phyloP scores from a whole-genome alignment of 2,329 filamentous ascomycete genomes.

The Aspergillus candidus region DNA sequence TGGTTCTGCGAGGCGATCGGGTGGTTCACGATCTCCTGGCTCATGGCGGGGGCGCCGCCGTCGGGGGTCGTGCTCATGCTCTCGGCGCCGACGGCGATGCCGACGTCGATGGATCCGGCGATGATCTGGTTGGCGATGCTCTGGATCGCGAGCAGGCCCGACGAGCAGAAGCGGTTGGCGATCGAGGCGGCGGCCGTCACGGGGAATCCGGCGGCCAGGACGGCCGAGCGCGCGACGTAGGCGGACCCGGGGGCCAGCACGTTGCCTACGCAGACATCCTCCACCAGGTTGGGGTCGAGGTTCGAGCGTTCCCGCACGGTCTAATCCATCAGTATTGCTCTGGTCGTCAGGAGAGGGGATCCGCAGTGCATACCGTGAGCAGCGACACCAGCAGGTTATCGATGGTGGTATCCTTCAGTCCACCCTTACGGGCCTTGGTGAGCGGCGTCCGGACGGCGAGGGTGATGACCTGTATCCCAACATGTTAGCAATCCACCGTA shows the following conservation, averaged over 20 bases:
- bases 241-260: conserved; percentile 84
- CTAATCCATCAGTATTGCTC: conserved; percentile 23
- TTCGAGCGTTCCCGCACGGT: conserved; percentile 73
- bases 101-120: conserved; percentile 83
- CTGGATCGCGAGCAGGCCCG: conserved; percentile 79
- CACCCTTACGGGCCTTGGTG: conserved; percentile 37
- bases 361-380: conserved; percentile 25
- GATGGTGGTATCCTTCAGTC: conserved; percentile 34
- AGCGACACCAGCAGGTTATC: conserved; percentile 34
- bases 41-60: conserved; percentile 74
- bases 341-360: not conserved
- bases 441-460: conserved; percentile 35
- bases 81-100: conserved; percentile 85
- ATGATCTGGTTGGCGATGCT: conserved; percentile 90
- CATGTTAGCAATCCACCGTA: not conserved
- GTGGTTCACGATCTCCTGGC: conserved; percentile 67
- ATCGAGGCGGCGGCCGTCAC: conserved; percentile 70
- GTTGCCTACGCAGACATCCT: conserved; percentile 83
- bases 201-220: conserved; percentile 80
- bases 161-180: conserved; percentile 86
- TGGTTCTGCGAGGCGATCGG: conserved; percentile 81
- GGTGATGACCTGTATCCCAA: conserved; percentile 31
- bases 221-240: conserved; percentile 82
- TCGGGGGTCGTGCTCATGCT: conserved; percentile 88
- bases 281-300: conserved; percentile 78